phyloP scores from a whole-genome alignment of 805 yeast species.

The Metschnikowia lochheadii region DNA sequence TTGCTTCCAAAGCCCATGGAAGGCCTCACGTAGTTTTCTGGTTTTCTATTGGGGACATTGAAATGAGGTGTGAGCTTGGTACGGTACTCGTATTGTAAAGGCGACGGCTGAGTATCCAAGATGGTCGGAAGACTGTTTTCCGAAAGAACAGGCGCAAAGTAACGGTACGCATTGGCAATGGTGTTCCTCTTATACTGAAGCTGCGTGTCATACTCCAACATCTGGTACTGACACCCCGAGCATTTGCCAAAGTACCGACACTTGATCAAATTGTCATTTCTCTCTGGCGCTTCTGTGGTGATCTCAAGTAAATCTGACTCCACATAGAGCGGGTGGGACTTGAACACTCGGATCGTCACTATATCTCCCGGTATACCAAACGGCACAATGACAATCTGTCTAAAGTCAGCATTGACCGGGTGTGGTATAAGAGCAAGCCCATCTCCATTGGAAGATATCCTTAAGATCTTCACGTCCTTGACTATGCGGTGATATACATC shows the following conservation, averaged over 20 bases:
- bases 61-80: constrained; percentile 97
- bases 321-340: constrained; percentile 68
- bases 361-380: constrained; percentile 85
- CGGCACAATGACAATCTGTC: constrained; percentile 75
- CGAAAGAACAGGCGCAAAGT: constrained; percentile 58
- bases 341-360: constrained; percentile 66
- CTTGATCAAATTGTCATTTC: constrained; percentile 57
- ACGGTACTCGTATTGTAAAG: constrained; percentile 71
- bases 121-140: constrained; percentile 53
- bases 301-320: constrained; percentile 70
- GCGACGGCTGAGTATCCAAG: constrained; percentile 67
- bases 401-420: constrained; percentile 43
- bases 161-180: constrained; percentile 75
- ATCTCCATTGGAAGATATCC: constrained; percentile 76
- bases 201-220: constrained; percentile 68
- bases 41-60: constrained; percentile 60
- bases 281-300: constrained; percentile 24
- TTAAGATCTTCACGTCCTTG: constrained; percentile 51
- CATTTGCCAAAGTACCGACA: constrained; percentile 89
- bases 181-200: constrained; percentile 68
- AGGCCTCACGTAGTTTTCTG: constrained; percentile 45
- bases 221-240: constrained; percentile 93
- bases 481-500: constrained; percentile 56
- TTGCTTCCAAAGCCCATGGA: constrained; percentile 86
- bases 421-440: constrained; percentile 71